Conservation (phyloP, 78 protist species). For the Dictyostelium capitatum region DNA sequence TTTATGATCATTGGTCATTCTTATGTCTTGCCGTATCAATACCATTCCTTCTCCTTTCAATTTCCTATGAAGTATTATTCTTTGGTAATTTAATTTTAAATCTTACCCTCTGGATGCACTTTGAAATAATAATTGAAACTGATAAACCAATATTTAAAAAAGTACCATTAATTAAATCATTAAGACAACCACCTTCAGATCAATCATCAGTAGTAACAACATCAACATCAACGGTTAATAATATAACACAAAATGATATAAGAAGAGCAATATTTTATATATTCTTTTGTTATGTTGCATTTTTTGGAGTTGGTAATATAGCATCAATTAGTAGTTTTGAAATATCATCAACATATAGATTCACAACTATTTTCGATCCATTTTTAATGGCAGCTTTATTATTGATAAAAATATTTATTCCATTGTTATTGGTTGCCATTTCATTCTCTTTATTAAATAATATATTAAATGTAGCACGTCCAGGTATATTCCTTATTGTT, state of each 20-base stretch:
- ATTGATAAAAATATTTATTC: constrained; percentile 85
- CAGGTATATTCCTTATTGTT: constrained; percentile 76
- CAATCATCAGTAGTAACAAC: constrained; percentile 14
- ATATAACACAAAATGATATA: constrained; percentile 74
- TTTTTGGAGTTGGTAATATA: constrained; percentile 96
- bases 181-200: neutral
- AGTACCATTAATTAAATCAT: neutral
- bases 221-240: neutral
- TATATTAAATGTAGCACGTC: constrained; percentile 37
- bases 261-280: constrained; percentile 82
- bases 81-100: constrained; percentile 14
- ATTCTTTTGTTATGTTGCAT: constrained; percentile 85
- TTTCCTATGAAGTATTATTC: constrained; percentile 65
- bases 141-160: neutral
- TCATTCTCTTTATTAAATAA: constrained; percentile 62
- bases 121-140: constrained; percentile 21
- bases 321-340: constrained; percentile 92
- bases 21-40: constrained; percentile 38
- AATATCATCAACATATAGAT: constrained; percentile 80
- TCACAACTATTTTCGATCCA: constrained; percentile 87
- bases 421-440: constrained; percentile 77
- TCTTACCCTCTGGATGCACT: constrained; percentile 69
- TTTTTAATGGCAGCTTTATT: constrained; percentile 86
- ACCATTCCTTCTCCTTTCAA: constrained; percentile 63
- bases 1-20: constrained; percentile 53